Evolutionary conservation across 225 moss, liverwort and hornwort genomes (phyloP), one percentile per base, ranked within the genome.

Genomic region (Polytrichum commune): DNA sequence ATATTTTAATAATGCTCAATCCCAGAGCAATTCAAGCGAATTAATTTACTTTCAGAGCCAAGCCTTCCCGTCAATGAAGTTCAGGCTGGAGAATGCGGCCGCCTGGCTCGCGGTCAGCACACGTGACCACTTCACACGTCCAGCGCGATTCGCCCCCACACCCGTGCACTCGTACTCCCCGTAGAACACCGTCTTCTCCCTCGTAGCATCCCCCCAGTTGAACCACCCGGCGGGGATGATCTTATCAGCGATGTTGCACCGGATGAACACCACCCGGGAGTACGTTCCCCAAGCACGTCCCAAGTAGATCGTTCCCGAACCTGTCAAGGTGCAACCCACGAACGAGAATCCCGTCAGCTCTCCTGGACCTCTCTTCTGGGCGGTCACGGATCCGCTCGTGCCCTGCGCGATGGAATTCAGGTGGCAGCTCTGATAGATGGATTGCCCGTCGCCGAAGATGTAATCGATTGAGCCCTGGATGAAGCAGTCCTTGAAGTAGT

Each of bases 281-380:
- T 73, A 90, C 1, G 80, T 79, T 5, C 90, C 87, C 87, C 84
- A 90, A 1, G 87, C 90, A 19, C 90, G 87, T 24, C 90, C 84
- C 58, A 90, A 72, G 19, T 84, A 90, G 19, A 84, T 79, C 55
- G 73, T 81, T 1, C 90, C 82, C 0, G 46, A 71, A 22, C 89
- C 87, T 7, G 87, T 87, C 68, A 90, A 73, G 65, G 53, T 77
- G 66, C 84, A 90, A 58, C 68, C 64, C 22, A 71, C 82, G 60
- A 88, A 85, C 3, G 85, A 88, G 53, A 82, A 88, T 0, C 88
- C 85, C 0, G 73, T 75, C 28, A 75, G 13, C 0, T 88, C 85
- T 28, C 77, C 75, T 5, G 74, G 80, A 63, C 77, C 77, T 67
- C 88, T 71, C 78, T 88, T 88, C 68, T 88, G 85, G 0, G 88